phyloP scores from a whole-genome alignment of 768 basidiomycete species.

The Podaxis rugospora region DNA sequence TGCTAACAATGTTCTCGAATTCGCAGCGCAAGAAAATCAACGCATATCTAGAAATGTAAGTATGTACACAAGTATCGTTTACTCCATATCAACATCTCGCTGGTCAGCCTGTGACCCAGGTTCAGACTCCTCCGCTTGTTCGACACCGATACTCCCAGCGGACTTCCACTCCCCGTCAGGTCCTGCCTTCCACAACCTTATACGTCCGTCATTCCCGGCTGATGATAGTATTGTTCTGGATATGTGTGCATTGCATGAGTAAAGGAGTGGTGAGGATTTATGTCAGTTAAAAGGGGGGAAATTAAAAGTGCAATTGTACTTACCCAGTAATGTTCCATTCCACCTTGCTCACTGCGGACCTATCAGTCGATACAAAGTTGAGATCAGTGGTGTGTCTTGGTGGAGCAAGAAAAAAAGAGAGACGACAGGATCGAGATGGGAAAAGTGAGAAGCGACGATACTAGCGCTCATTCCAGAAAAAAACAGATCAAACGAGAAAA shows the following conservation, averaged over 20 bases:
- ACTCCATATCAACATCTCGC: conserved; percentile 41
- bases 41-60: too few species aligned
- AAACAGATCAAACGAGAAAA: neutral
- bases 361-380: conserved; percentile 19
- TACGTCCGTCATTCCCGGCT: conserved; percentile 77
- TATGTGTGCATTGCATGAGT: neutral
- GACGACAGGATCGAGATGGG: neutral
- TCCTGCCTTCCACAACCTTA: conserved; percentile 83
- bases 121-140: conserved; percentile 52
- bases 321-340: conserved; percentile 95
- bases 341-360: conserved; percentile 76
- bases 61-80: neutral
- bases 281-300: neutral
- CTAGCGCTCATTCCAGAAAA: neutral
- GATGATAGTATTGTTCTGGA: conserved; percentile 79
- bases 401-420: neutral
- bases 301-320: conserved; percentile 9
- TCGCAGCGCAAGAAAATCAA: neutral
- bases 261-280: neutral
- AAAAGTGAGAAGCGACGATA: neutral
- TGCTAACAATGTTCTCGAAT: neutral
- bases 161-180: conserved; percentile 81
- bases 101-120: conserved; percentile 23
- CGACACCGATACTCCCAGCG: conserved; percentile 78
- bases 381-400: neutral